These are phyloP conservation scores for Colletotrichum noveboracense DNA, from an alignment of 2,329 filamentous ascomycete genomes.

Conservation along the genomic window DNA sequence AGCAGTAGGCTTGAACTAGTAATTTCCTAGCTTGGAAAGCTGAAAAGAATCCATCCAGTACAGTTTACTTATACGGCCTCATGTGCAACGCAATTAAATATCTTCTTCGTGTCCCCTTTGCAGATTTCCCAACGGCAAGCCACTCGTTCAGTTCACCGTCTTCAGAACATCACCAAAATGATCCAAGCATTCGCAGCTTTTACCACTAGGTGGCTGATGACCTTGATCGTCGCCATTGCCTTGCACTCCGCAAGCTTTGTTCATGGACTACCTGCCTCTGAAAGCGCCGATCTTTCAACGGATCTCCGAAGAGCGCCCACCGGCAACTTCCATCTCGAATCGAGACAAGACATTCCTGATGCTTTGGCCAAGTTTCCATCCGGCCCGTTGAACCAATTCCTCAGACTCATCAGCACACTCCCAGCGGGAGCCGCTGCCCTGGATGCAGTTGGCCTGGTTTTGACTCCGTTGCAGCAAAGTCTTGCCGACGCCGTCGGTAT, in stretches of 20 bases:
- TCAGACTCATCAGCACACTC: conserved; percentile 10
- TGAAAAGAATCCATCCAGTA: not conserved
- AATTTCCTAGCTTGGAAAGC: not conserved
- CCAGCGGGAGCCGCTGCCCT: conserved; percentile 7
- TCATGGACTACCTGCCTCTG: not conserved
- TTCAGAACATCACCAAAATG: not conserved
- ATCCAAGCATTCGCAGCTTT: not conserved
- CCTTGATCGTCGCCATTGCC: not conserved
- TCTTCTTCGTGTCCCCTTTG: not conserved
- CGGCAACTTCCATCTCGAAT: not conserved
- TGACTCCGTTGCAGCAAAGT: conserved; percentile 15
- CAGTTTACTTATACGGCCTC: not conserved
- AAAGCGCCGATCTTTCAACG: not conserved
- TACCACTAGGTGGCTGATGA: not conserved
- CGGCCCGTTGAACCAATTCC: conserved; percentile 7
- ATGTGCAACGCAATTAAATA: not conserved
- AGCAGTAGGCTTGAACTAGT: not conserved
- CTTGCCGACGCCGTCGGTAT: conserved; percentile 22
- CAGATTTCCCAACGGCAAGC: not conserved
- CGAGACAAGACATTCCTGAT: conserved; percentile 2
- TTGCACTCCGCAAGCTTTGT: not conserved
- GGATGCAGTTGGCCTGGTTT: not conserved
- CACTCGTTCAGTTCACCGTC: not conserved
- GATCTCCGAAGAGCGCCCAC: not conserved
- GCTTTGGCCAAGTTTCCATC: conserved; percentile 4